Base-by-base conservation (phyloP, 2,329 filamentous ascomycete genomes). In the Exophiala bonariae region DNA sequence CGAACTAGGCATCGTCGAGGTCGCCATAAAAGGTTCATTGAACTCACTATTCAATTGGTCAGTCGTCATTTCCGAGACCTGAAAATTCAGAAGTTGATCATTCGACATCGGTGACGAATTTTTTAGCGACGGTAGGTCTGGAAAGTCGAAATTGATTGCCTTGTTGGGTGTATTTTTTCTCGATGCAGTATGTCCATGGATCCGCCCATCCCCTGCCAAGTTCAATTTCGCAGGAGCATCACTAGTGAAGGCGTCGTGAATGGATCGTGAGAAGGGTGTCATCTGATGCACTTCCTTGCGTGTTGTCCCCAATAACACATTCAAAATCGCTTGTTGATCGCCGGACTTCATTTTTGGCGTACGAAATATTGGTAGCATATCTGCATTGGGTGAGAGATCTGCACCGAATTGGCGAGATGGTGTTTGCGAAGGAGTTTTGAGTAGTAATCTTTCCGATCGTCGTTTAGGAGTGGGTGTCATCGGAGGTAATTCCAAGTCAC, bases 141-240 rank as follows among this genome's bases (percentile, higher is more conserved):
- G 56, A 46, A 71, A 72, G 32, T 76, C 71, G 19, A 62, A 64
- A 18, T 41, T 39, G 26, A 49, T 42, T 10, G 45, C 41, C 41
- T 52, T 53, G 19, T 50, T 43, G 68, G 57, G 79, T 75, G 34
- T 72, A 63, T 44, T 75, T 71, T 8, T 70, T 71, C 50, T 84
- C 79, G 39, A 46, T n/a, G 26, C 23, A n/a, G 20, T 31, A 13
- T 32, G 44, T 31, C 28, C 26, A 22, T 19, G 41, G n/a, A 26
- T 26, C 17, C 48, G 44, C 5, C 41, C 37, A 22, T 50, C 44
- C 16, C 41, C 41, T 22, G 41, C n/a, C 18, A 50, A 35, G 9
- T 37, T 31, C 28, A 49, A 18, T 14, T 17, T 30, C 16, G 35
- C 30, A 16, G 52, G 46, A 13, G 37, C 41, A 34, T 55, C 46